phyloP scores from a whole-genome alignment of 2,329 filamentous ascomycete species.

The Annulohypoxylon truncatum region DNA sequence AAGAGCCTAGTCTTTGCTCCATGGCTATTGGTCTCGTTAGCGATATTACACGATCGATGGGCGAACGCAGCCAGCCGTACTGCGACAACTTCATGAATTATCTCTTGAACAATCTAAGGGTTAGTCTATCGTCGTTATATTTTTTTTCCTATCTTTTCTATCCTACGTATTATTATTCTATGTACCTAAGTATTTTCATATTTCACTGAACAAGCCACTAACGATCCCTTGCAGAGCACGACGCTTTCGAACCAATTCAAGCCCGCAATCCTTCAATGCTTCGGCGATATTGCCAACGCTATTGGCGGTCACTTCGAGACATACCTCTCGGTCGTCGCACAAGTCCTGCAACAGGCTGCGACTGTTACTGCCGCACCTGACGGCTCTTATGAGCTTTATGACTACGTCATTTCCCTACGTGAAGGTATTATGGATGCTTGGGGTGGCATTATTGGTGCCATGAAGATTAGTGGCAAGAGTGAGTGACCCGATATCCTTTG shows the following conservation, averaged over 20 bases:
- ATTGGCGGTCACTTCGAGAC: slow-evolving; percentile 93
- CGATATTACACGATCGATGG: slow-evolving; percentile 92
- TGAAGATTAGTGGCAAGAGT: slow-evolving; percentile 86
- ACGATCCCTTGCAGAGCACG: slow-evolving; percentile 69
- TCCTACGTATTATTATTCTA: slow-evolving; percentile 5
- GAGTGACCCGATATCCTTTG: slow-evolving; percentile 50
- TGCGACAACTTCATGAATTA: slow-evolving; percentile 99
- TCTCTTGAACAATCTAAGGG: slow-evolving; percentile 88
- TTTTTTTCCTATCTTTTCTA: neutral
- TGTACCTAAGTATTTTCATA: neutral
- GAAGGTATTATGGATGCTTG: slow-evolving; percentile 99
- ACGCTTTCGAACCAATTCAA: slow-evolving; percentile 96
- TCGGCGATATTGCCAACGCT: slow-evolving; percentile 95
- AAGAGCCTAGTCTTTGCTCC: slow-evolving; percentile 92
- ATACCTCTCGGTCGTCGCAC: slow-evolving; percentile 90
- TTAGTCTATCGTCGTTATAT: slow-evolving; percentile 57
- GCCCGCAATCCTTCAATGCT: slow-evolving; percentile 96
- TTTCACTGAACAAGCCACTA: slow-evolving; percentile 43
- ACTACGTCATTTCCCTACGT: slow-evolving; percentile 93
- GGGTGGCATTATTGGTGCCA: slow-evolving; percentile 94
- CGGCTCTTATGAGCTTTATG: slow-evolving; percentile 92
- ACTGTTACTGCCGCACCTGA: slow-evolving; percentile 82
- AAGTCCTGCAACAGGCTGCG: slow-evolving; percentile 93
- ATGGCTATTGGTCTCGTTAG: slow-evolving; percentile 98
- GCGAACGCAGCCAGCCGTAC: slow-evolving; percentile 90